These are phyloP conservation scores for Citrus maxima DNA, from an alignment of 345 rosid species.

Conservation along the genomic window DNA sequence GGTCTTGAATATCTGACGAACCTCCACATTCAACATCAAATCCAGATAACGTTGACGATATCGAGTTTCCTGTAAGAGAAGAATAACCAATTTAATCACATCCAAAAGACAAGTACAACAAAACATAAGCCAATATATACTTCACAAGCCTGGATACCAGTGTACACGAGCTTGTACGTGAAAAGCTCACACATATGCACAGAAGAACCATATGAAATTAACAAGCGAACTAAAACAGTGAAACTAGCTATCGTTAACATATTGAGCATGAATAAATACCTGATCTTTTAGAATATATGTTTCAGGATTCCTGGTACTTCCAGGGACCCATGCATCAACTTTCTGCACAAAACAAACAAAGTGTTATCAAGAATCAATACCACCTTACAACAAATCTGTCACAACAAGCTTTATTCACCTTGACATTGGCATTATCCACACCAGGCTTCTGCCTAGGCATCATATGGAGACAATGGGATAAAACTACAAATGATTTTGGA, in stretches of 20 bases:
- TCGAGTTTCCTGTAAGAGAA: conserved; percentile 65
- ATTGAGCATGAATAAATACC: conserved; percentile 34
- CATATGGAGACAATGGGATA: conserved; percentile 97
- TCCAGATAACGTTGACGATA: conserved; percentile 92
- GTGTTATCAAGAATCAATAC: conserved; percentile 9
- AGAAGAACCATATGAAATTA: neutral
- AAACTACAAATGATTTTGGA: conserved; percentile 51
- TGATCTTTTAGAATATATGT: conserved; percentile 81
- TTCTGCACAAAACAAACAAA: conserved; percentile 40
- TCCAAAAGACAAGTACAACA: neutral
- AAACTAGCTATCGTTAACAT: neutral
- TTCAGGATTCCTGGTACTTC: conserved; percentile 77
- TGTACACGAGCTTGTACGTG: no score
- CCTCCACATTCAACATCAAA: conserved; percentile 77
- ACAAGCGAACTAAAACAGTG: neutral
- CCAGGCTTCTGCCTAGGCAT: conserved; percentile 76
- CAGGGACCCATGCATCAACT: conserved; percentile 67
- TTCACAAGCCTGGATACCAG: neutral
- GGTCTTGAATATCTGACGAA: conserved; percentile 69
- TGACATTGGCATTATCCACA: conserved; percentile 38
- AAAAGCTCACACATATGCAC: neutral
- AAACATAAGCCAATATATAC: neutral
- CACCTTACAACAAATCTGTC: neutral
- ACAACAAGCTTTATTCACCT: conserved; percentile 34
- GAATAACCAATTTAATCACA: neutral